A percentile compares a stretch with the other conserved stretches of the same genome.
These are phyloP conservation scores for Acanthamoeba lenticulata DNA, from an alignment of 208 protist genomes.

Conservation along the genomic window DNA sequence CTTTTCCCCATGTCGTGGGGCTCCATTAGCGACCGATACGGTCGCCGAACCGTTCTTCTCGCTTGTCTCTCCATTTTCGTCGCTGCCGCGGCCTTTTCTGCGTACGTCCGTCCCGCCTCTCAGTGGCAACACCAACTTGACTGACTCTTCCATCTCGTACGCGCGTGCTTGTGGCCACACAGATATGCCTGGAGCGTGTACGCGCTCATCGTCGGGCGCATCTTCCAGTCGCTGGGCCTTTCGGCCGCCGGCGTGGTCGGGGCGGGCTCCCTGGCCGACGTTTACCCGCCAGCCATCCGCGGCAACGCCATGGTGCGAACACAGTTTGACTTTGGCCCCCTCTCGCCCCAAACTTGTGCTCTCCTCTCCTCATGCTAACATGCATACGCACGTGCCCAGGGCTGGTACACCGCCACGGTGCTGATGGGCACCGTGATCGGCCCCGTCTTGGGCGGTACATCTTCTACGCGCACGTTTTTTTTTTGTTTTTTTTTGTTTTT, in stretches of 20 bases:
- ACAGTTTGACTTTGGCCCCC: too few species aligned
- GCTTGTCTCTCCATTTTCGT: not conserved
- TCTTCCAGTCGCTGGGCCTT: not conserved
- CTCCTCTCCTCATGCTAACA: not conserved
- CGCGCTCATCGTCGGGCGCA: not conserved
- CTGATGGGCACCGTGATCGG: not conserved
- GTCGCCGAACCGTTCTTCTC: not conserved
- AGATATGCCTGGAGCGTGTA: not conserved
- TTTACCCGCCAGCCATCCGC: not conserved
- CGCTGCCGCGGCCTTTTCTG: not conserved
- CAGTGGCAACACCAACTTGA: not conserved
- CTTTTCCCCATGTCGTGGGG: not conserved
- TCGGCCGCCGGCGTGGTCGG: not conserved
- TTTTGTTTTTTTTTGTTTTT: too few species aligned
- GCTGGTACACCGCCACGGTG: not conserved
- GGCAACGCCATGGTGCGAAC: slow-evolving; percentile 9
- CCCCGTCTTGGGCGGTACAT: not conserved
- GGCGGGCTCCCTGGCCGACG: not conserved
- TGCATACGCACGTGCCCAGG: not conserved
- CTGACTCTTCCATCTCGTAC: not conserved
- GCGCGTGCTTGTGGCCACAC: not conserved
- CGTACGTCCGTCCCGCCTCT: not conserved
- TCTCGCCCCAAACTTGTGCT: not conserved
- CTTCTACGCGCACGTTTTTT: not conserved
- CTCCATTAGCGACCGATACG: not conserved